Evolutionary conservation across 228 moss, liverwort and hornwort species (phyloP), one percentile per base, ranked within the genome.

Genomic region (Sphagnum magellanicum): DNA sequence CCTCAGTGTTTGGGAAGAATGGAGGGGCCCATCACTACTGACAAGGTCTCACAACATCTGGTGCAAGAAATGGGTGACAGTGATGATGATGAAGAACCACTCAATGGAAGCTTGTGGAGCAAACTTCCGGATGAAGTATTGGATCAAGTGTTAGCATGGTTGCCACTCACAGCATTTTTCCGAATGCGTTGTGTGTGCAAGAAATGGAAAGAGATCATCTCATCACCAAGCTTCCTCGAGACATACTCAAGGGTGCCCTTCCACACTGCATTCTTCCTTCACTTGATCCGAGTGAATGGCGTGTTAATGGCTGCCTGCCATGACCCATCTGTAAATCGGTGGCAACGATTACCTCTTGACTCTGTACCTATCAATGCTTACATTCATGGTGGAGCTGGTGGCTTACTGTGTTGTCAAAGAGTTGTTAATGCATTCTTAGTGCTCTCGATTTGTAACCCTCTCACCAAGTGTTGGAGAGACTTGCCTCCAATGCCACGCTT

Each of bases 101-200:
- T 86, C 63, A 73, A 73, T 48, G 82, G 69, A 53, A 66, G 60
- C 46, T 74, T 86, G 55, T 86, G 86, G 86, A 82, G 77, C 65
- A 75, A 74, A 63, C 67, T 86, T 4, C 86, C 86, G 4, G 82
- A 86, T 57, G 86, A 86, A 69, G 86, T 86, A 50, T 82, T 86
- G 86, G 82, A 86, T 50, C 51, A 82, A 71, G 75, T 82, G 49
- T 71, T 86, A 17, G 86, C 86, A 10, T 86, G 82, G 82, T 73
- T 86, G n/a, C 86, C 86, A 4, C 71, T 86, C 10, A 74, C 77
- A 0, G 72, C 86, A 0, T 82, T 86, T 51, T 86, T 82, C 68
- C 79, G 86, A 60, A 82, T 86, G 86, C 82, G 77, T 55, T 86
- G 86, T 68, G 82, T 86, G 50, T 82, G 86, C 79, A 75, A 61